Conservation (phyloP, 345 rosid genomes). For the Lepidium sativum region DNA sequence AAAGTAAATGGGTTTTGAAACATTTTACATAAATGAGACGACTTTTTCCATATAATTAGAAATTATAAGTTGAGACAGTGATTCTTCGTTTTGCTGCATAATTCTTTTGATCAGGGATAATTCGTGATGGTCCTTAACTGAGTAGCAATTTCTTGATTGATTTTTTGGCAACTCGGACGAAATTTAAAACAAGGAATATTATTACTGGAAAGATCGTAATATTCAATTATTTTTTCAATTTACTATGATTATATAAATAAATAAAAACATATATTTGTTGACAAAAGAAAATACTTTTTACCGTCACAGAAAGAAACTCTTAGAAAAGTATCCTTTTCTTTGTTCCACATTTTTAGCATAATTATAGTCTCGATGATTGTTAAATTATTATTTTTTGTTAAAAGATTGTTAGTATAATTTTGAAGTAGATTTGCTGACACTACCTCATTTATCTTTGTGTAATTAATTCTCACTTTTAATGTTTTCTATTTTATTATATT, state of each 20-base stretch:
- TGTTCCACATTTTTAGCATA: neutral
- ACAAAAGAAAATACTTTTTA: constrained; percentile 16
- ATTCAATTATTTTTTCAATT: too few relatives aligned
- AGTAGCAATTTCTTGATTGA: too few relatives aligned
- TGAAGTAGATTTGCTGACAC: neutral
- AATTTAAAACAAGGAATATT: too few relatives aligned
- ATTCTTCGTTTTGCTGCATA: too few relatives aligned
- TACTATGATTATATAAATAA: neutral
- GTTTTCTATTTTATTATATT: too few relatives aligned
- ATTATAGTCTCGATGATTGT: neutral
- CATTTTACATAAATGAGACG: too few relatives aligned
- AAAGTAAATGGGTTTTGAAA: too few relatives aligned
- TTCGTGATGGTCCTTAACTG: too few relatives aligned
- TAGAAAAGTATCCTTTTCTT: neutral
- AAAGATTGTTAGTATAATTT: neutral
- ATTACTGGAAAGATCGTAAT: neutral
- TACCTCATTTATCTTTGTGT: neutral
- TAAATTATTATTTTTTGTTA: neutral
- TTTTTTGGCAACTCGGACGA: too few relatives aligned
- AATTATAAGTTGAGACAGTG: too few relatives aligned
- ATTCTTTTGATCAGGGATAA: too few relatives aligned
- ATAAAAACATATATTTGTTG: constrained; percentile 6
- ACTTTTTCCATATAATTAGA: too few relatives aligned
- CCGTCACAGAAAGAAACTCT: neutral
- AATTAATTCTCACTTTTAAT: neutral